Evolutionary conservation across 768 basidiomycete genomes (phyloP).

Genomic region (Lentinula raphanica): DNA sequence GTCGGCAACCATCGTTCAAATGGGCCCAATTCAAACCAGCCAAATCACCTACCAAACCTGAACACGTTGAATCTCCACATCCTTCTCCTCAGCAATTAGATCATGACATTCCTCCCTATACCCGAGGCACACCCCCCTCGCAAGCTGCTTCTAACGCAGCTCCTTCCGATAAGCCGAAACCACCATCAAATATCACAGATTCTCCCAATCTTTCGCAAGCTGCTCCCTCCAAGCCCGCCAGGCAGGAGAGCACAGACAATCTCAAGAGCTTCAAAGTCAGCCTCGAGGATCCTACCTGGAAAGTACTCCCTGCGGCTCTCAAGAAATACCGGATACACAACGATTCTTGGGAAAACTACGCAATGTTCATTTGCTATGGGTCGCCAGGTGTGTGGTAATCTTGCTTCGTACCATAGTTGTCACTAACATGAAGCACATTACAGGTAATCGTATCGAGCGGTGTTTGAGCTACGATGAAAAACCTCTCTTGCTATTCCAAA

Average conservation of each 20-base stretch:
- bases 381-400: conserved; percentile 61
- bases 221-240: conserved; percentile 38
- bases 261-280: conserved; percentile 97
- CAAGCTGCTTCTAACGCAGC: conserved; percentile 13
- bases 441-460: conserved; percentile 79
- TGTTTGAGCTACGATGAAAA: conserved; percentile 98
- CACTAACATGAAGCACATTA: neutral
- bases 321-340: conserved; percentile 99
- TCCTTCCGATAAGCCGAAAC: conserved; percentile 27
- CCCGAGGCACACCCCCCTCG: conserved; percentile 23
- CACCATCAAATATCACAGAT: conserved; percentile 27
- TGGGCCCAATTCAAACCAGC: conserved; percentile 81
- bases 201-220: conserved; percentile 23
- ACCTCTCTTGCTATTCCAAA: conserved; percentile 93
- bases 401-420: neutral
- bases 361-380: conserved; percentile 99
- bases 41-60: conserved; percentile 77
- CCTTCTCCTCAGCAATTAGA: conserved; percentile 75
- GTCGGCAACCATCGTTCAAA: conserved; percentile 78
- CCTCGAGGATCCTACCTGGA: conserved; percentile 97
- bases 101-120: conserved; percentile 50
- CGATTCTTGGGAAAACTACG: conserved; percentile 98
- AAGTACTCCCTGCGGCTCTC: conserved; percentile 93
- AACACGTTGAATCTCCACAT: conserved; percentile 66
- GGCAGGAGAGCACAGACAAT: conserved; percentile 67